Evolutionary conservation across 257 asterid species (phyloP).

Genomic region (Prunella vulgaris): DNA sequence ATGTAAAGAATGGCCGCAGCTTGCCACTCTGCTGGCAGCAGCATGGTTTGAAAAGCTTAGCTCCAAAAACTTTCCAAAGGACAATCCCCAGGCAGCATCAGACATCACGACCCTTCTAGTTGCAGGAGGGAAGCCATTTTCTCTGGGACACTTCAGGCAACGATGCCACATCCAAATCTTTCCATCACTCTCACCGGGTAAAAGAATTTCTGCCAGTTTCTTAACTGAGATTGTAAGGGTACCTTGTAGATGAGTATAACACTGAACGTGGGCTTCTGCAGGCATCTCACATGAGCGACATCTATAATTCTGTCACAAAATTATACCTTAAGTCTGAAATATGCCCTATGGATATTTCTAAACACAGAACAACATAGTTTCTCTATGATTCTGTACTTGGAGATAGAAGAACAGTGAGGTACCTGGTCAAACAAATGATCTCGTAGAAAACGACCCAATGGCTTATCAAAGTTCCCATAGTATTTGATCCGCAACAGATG

Average conservation of each 20-base stretch:
- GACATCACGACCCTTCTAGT: constrained; percentile 92
- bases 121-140: constrained; percentile 87
- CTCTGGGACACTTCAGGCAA: constrained; percentile 84
- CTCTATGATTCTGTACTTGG: background rate
- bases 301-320: constrained; percentile 57
- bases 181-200: constrained; percentile 85
- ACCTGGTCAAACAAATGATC: constrained; percentile 93
- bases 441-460: constrained; percentile 88
- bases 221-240: constrained; percentile 88
- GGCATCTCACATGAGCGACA: constrained; percentile 91
- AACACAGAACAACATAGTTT: background rate
- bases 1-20: constrained; percentile 95
- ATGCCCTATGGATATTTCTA: background rate
- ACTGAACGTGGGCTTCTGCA: constrained; percentile 87
- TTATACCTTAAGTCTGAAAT: constrained; percentile 11
- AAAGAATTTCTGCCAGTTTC: constrained; percentile 64
- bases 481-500: constrained; percentile 88
- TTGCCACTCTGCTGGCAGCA: constrained; percentile 94
- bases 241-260: constrained; percentile 96
- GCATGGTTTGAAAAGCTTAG: constrained; percentile 98
- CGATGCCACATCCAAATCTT: constrained; percentile 99
- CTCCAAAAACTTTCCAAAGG: constrained; percentile 97
- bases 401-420: constrained; percentile 24
- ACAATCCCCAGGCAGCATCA: constrained; percentile 99
- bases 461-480: constrained; percentile 90